These are phyloP conservation scores for Ustilago loliicola DNA, from an alignment of 1,284 basidiomycete genomes.

Conservation along the genomic window DNA sequence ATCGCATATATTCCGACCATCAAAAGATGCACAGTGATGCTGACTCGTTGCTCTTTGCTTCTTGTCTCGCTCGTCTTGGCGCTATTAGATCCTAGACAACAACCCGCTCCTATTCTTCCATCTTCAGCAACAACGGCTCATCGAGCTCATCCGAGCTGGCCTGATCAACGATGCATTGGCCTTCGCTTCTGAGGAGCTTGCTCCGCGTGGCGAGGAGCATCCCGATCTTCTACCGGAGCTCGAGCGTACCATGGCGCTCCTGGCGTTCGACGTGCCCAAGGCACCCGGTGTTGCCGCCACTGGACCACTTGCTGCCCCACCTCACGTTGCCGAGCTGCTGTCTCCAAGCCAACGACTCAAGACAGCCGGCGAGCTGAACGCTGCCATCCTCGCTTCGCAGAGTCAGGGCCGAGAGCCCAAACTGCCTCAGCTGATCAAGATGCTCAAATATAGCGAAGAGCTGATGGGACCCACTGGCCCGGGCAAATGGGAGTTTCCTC, in stretches of 20 bases:
- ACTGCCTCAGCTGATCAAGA: constrained; percentile 84
- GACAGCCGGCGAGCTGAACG: constrained; percentile 91
- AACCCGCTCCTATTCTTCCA: constrained; percentile 91
- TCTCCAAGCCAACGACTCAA: constrained; percentile 88
- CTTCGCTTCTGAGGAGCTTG: constrained; percentile 93
- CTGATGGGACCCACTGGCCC: constrained; percentile 77
- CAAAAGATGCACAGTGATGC: background rate
- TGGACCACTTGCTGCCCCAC: constrained; percentile 72
- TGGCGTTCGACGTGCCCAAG: constrained; percentile 81
- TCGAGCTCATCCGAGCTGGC: constrained; percentile 90
- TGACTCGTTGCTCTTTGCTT: constrained; percentile 9
- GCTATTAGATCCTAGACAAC: constrained; percentile 87
- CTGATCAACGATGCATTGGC: constrained; percentile 82
- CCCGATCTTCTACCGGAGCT: constrained; percentile 92
- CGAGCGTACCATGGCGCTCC: constrained; percentile 92
- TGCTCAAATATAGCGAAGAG: constrained; percentile 89
- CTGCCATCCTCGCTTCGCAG: constrained; percentile 90
- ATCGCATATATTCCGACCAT: background rate
- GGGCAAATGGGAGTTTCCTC: constrained; percentile 61
- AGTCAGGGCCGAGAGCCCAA: constrained; percentile 94
- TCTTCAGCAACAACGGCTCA: constrained; percentile 91
- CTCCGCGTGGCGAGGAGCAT: constrained; percentile 92
- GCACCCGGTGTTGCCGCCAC: constrained; percentile 24
- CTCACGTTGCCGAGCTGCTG: constrained; percentile 80
- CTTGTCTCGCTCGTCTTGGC: background rate